Base-by-base conservation (phyloP, 2,329 filamentous ascomycete species). In the Trichoderma sp. region DNA sequence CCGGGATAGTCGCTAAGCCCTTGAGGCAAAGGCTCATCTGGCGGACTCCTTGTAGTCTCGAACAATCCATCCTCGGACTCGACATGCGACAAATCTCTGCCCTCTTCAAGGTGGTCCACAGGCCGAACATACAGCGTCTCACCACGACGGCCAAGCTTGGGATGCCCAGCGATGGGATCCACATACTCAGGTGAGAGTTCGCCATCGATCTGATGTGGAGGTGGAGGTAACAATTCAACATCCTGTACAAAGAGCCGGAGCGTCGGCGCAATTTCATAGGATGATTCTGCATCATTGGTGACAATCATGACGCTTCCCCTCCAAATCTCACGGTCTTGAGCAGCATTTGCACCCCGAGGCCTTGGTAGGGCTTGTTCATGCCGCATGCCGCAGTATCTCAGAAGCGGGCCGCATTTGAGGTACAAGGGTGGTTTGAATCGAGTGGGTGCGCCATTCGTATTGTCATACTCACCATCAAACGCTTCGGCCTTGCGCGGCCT, bases 251-350 rank as follows among this genome's bases (percentile, higher is more conserved):
- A 99, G 4, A 99, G 82, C 57, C 95, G 89, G 74, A 99, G 83
- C 0, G 88, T 93, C 4, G 96, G 96, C 0, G 88, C 88, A 62
- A 93, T 90, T 58, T 91, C 89, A 78, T 98, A 97, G 0, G 92
- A 92, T 2, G 95, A 98, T 53, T 92, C 88, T 2, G 89, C 87
- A 78, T 99, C 95, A 67, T 90, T 87, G 0, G 96, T 98, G 26
- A 99, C 94, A 76, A 99, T 97, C 93, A 99, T 94, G 71, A 98
- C 87, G 73, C 90, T 97, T 6, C 96, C 96, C 80, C 95, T 90
- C 96, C 96, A 99, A 24, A 95, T 90, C 76, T 97, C 93, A 66
- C 90, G 88, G 57, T 93, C 90, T 0, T 78, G 69, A 14, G 78
- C 71, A 2, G 77, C 75, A 74, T 70, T 75, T 14, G 75, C 72